These are phyloP conservation scores for Wickerhamiella vanderwaltii DNA, from an alignment of 805 yeast genomes.

Conservation along the genomic window DNA sequence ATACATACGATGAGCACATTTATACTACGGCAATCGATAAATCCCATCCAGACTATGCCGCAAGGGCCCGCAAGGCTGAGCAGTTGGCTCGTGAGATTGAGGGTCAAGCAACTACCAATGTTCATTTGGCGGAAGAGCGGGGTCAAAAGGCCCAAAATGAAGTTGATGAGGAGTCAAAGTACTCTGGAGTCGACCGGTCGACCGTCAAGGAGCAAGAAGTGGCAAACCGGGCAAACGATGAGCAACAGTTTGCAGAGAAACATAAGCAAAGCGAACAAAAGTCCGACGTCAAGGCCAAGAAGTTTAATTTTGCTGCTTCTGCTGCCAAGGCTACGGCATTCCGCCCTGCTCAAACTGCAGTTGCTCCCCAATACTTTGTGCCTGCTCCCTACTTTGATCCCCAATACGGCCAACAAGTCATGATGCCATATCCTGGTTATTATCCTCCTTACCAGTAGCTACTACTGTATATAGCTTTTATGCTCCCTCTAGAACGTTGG, in stretches of 20 bases:
- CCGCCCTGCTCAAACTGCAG: slow-evolving; percentile 28
- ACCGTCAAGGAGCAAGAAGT: slow-evolving; percentile 21
- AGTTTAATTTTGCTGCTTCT: slow-evolving; percentile 45
- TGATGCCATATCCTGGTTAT: slow-evolving; percentile 2
- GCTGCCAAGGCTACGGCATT: slow-evolving; percentile 55
- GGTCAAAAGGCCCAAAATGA: slow-evolving; percentile 71
- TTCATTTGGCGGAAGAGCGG: slow-evolving; percentile 86
- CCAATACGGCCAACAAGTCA: slow-evolving; percentile 5
- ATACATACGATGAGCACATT: slow-evolving; percentile 71
- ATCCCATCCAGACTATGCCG: slow-evolving; percentile 58
- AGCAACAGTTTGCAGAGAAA: slow-evolving; percentile 61
- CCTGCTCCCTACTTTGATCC: slow-evolving; percentile 8
- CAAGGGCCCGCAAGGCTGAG: slow-evolving; percentile 58
- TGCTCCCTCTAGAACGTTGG: no score
- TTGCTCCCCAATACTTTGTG: background rate
- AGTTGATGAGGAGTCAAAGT: slow-evolving; percentile 89
- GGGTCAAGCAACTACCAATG: slow-evolving; percentile 48
- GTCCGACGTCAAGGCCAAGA: slow-evolving; percentile 27
- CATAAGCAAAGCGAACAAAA: slow-evolving; percentile 24
- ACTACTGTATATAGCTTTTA: no score
- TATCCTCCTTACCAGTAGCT: background rate
- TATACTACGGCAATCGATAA: slow-evolving; percentile 73
- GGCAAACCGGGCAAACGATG: slow-evolving; percentile 27
- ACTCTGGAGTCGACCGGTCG: slow-evolving; percentile 73
- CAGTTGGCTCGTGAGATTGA: slow-evolving; percentile 76